Base-by-base conservation (phyloP, 345 rosid species). In the Microcos paniculata region DNA sequence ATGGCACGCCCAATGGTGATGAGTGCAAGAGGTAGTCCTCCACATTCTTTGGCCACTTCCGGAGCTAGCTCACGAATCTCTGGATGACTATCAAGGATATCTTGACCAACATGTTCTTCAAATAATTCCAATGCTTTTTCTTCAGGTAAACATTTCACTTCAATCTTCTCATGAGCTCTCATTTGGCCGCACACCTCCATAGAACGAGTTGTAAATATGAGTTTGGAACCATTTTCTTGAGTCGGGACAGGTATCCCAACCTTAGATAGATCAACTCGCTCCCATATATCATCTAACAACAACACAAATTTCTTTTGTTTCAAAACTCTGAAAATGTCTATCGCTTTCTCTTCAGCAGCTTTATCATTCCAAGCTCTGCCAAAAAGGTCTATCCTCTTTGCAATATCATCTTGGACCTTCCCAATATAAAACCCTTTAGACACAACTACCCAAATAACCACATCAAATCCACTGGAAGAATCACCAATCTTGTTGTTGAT, bases 221-320 rank as follows among this genome's bases (percentile, higher is more conserved):
- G 7, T 55, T 53, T 53, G 8, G 24, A 53, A 11, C 58, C 58
- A n/a, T 84, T 82, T 31, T 63, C 76, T 52, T 52, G 63, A 67
- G 76, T 65, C 40, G 87, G 87, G 35, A 79, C 43, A 51, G 89
- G 89, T 71, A 86, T 59, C 15, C 89, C 87, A 0, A 85, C 72
- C 1, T 71, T 71, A 26, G 76, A 71, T 61, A 86, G 83, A 74
- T 84, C 81, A 70, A 86, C 71, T 76, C 80, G 78, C 72, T 86
- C 79, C 89, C 89, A 86, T 26, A 78, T 72, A 81, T 86, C 89
- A 73, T 86, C 89, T 12, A 86, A 66, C 28, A 82, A 76, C 35
- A 84, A 82, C 62, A 82, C 75, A 59, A 82, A 84, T 62, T 70
- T 79, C 57, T 67, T 81, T 73, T 68, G 74, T 46, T 42, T 78